Evolutionary conservation across 805 yeast genomes (phyloP).

Genomic region (Candida corydali): DNA sequence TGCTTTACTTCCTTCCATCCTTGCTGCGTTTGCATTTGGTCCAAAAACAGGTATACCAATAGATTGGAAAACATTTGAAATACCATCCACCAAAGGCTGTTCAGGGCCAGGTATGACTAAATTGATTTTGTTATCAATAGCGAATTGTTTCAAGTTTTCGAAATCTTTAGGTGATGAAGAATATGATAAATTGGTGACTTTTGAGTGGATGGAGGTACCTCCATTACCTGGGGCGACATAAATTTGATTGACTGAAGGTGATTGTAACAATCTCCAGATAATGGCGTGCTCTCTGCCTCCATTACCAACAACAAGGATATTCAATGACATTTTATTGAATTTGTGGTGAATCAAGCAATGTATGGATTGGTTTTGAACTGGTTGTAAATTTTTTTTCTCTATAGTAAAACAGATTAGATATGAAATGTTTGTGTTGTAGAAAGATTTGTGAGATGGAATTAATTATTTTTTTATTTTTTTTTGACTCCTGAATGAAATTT

Average conservation of each 20-base stretch:
- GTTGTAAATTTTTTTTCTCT: not conserved
- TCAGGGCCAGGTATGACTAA: slow-evolving; percentile 98
- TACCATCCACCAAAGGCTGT: slow-evolving; percentile 95
- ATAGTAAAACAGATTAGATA: not conserved
- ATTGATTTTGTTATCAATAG: slow-evolving; percentile 57
- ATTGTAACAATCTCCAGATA: slow-evolving; percentile 85
- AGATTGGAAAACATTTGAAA: slow-evolving; percentile 62
- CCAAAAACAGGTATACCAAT: slow-evolving; percentile 97
- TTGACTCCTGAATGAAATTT: no score
- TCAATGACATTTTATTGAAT: slow-evolving; percentile 31
- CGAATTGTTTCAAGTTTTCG: slow-evolving; percentile 65
- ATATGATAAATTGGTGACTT: slow-evolving; percentile 68
- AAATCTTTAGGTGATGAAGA: slow-evolving; percentile 67
- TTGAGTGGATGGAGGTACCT: slow-evolving; percentile 62
- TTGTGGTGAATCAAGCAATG: no score
- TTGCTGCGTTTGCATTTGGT: slow-evolving; percentile 87
- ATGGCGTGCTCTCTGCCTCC: slow-evolving; percentile 99
- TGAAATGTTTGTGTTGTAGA: no score
- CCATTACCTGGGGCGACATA: slow-evolving; percentile 98
- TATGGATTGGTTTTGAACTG: not conserved
- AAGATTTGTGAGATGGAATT: no score
- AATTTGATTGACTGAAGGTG: slow-evolving; percentile 64
- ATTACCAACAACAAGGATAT: slow-evolving; percentile 84
- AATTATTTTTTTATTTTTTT: no score
- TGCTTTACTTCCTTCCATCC: slow-evolving; percentile 95